phyloP scores from a whole-genome alignment of 768 basidiomycete genomes.

The Suillus clintonianus region DNA sequence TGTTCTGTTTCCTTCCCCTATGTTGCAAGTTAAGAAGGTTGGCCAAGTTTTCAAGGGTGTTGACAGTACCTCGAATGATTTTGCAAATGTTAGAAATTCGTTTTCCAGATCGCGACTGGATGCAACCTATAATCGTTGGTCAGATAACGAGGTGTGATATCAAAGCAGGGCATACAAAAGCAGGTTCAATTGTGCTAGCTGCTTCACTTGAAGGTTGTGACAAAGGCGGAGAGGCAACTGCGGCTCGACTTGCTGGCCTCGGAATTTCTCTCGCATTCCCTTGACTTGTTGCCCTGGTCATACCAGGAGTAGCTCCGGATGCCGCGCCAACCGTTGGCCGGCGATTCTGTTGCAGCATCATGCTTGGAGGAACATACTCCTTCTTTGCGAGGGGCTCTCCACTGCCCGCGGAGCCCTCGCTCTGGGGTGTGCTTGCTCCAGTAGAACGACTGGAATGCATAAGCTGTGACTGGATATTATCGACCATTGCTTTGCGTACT shows the following conservation, averaged over 20 bases:
- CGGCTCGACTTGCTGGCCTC: conserved; percentile 65
- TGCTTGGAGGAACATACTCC: conserved; percentile 77
- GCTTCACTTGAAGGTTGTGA: conserved; percentile 45
- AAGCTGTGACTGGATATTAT: conserved; percentile 72
- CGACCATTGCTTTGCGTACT: conserved; percentile 86
- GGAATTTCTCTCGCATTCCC: conserved; percentile 50
- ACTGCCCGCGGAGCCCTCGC: conserved; percentile 67
- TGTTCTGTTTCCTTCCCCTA: conserved; percentile 97
- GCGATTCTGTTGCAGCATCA: conserved; percentile 56
- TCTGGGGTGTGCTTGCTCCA: conserved; percentile 45
- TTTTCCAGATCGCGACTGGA: conserved; percentile 82
- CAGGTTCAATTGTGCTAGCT: conserved; percentile 53
- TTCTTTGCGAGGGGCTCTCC: conserved; percentile 36
- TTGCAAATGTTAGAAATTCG: conserved; percentile 80
- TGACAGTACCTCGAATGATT: conserved; percentile 72
- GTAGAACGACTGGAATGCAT: conserved; percentile 45
- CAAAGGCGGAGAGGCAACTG: conserved; percentile 42
- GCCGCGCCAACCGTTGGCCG: conserved; percentile 44
- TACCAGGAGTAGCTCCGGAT: conserved; percentile 23
- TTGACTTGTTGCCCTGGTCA: conserved; percentile 50
- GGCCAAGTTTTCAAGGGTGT: neutral
- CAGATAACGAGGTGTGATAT: neutral
- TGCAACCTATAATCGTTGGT: conserved; percentile 58
- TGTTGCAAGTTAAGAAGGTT: conserved; percentile 6
- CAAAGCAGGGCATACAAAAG: conserved; percentile 57